These are phyloP conservation scores for Apiosordaria backusii DNA, from an alignment of 495 filamentous ascomycete genomes.

Conservation along the genomic window DNA sequence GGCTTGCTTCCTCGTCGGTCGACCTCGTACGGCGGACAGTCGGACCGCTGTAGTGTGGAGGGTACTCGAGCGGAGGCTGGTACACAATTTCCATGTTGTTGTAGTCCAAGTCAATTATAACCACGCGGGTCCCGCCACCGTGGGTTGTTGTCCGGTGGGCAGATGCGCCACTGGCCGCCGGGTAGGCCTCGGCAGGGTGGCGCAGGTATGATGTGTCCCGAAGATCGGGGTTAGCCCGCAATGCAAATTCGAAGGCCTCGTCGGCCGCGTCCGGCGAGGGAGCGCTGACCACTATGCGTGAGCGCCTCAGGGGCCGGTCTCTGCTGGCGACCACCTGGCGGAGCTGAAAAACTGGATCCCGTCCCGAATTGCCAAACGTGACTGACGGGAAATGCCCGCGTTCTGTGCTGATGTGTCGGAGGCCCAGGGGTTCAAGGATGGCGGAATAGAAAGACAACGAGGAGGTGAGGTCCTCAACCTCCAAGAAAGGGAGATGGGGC, in stretches of 20 bases:
- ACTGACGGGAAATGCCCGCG: constrained; percentile 34
- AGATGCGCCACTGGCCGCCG: constrained; percentile 21
- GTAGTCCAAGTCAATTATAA: constrained; percentile 48
- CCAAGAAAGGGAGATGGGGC: constrained; percentile 39
- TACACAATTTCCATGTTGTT: constrained; percentile 51
- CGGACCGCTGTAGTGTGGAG: constrained; percentile 33
- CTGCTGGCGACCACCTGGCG: constrained; percentile 29
- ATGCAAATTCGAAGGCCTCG: constrained; percentile 41
- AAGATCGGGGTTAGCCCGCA: constrained; percentile 39
- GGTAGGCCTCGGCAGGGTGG: constrained; percentile 20
- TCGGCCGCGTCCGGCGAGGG: constrained; percentile 39
- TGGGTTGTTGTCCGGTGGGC: constrained; percentile 15
- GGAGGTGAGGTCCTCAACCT: constrained; percentile 71
- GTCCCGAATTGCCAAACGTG: constrained; percentile 28
- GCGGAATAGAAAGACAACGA: constrained; percentile 78
- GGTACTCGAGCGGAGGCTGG: constrained; percentile 29
- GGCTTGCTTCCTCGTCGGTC: constrained; percentile 41
- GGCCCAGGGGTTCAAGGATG: constrained; percentile 69
- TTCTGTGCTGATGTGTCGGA: constrained; percentile 57
- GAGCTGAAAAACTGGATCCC: constrained; percentile 40
- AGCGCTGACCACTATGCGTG: constrained; percentile 41
- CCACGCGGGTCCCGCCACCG: constrained; percentile 34
- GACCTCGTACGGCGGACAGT: constrained; percentile 34
- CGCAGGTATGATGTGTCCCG: constrained; percentile 15
- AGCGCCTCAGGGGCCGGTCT: constrained; percentile 31